These are phyloP conservation scores for Vigna unguiculata DNA, from an alignment of 306 rosid species.

Conservation along the genomic window DNA sequence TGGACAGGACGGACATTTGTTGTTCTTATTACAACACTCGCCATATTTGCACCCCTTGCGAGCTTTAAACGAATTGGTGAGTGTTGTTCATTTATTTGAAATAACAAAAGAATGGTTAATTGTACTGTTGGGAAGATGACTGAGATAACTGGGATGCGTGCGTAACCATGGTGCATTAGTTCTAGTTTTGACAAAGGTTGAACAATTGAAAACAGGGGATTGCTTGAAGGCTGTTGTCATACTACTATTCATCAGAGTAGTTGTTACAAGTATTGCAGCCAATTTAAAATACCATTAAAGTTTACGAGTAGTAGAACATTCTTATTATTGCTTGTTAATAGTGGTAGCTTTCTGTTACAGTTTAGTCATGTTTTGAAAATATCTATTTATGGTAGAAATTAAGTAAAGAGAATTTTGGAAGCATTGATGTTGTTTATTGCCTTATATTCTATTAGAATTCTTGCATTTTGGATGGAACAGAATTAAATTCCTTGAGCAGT, in stretches of 20 bases:
- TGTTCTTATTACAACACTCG: conserved; percentile 70
- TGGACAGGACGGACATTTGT: conserved; percentile 76
- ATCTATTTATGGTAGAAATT: not conserved
- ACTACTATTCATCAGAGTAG: conserved; percentile 16
- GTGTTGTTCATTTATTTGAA: conserved; percentile 9
- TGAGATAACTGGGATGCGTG: not conserved
- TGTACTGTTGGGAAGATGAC: conserved; percentile 12
- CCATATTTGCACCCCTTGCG: conserved; percentile 79
- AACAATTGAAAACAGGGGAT: conserved; percentile 25
- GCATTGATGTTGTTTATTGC: not conserved
- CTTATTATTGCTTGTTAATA: conserved; percentile 1
- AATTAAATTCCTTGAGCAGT: not conserved
- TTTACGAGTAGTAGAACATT: conserved; percentile 1
- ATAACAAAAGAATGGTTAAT: not conserved
- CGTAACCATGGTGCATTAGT: conserved; percentile 5
- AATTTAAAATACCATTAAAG: conserved; percentile 14
- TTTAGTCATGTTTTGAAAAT: not conserved
- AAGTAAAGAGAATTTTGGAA: not conserved
- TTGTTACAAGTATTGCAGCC: conserved; percentile 29
- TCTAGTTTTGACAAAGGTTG: conserved; percentile 20
- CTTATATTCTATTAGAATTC: conserved; percentile 9
- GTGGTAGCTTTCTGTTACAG: not conserved
- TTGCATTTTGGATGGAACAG: conserved; percentile 32
- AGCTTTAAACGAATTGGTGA: conserved; percentile 87
- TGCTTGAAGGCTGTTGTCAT: conserved; percentile 13